Evolutionary conservation across 75 land plant genomes (phyloP), one percentile per base, ranked within the genome.

Genomic region (Pseudotsuga menziesii): DNA sequence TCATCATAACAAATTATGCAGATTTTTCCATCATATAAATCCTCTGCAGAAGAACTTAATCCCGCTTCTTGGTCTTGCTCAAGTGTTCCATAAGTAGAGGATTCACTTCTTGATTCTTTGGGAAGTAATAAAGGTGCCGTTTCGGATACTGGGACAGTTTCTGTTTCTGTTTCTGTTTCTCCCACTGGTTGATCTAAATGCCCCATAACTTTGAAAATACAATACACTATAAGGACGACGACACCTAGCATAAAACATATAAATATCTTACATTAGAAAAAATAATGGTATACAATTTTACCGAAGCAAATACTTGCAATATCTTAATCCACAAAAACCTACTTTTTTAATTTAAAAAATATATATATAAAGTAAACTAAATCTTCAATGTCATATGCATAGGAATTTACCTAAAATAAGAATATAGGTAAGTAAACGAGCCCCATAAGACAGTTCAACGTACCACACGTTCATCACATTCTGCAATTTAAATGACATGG

Each of bases 1-100:
- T 77, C 84, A 59, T 88, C 89, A 64, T 77, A 85, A 60, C 89
- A 88, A 57, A 88, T 85, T 7, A 80, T 77, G 56, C 89, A 88
- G 29, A 88, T 70, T 64, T 85, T 82, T 17, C 82, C 84, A 75
- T 88, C 89, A 32, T 85, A 85, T 44, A 85, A 82, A 16, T 88
- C 89, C 5, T 82, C 77, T 1, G 78, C 26, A 5, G 88, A 83
- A 61, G 57, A 61, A 70, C 29, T 76, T 57, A 44, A 35, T 55
- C 79, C 76, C 15, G 83, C 67, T 13, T 84, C 89, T 17, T 75
- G 13, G 58, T 83, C 83, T 52, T 73, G 74, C 67, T 81, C 88
- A 60, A 55, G 48, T 17, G 90, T 73, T 61, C 90, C 90, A 78
- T 88, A 88, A 9, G 55, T 77, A 74, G 22, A 44, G 26, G 35